phyloP scores from a whole-genome alignment of 169 alveolate species.

The Cryptosporidium sp. region DNA sequence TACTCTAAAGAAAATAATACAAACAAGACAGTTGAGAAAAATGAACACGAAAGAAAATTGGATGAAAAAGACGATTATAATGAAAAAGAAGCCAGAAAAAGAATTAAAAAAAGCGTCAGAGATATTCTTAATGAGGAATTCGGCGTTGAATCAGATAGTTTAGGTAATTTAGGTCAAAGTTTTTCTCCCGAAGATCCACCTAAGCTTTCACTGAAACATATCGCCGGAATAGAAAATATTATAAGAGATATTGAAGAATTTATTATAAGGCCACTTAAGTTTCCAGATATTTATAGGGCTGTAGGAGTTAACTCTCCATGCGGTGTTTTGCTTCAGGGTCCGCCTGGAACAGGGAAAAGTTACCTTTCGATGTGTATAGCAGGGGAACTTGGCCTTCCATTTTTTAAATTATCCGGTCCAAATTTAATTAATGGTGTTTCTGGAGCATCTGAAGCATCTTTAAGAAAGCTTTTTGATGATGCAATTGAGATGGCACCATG shows the following conservation, averaged over 20 bases:
- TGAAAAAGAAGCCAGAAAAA: slow-evolving; percentile 36
- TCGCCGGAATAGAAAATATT: slow-evolving; percentile 84
- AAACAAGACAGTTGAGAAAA: background rate
- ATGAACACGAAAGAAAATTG: background rate
- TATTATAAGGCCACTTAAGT: slow-evolving; percentile 75
- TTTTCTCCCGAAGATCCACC: slow-evolving; percentile 73
- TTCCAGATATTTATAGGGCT: slow-evolving; percentile 89
- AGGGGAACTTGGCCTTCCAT: slow-evolving; percentile 81
- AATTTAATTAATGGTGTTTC: slow-evolving; percentile 90
- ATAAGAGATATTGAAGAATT: slow-evolving; percentile 81
- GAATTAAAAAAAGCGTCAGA: slow-evolving; percentile 29
- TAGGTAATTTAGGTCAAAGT: background rate
- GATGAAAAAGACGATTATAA: background rate
- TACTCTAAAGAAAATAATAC: slow-evolving; percentile 16
- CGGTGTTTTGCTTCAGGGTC: slow-evolving; percentile 95
- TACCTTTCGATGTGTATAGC: slow-evolving; percentile 96
- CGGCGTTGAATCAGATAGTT: slow-evolving; percentile 23
- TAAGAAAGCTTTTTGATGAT: slow-evolving; percentile 89
- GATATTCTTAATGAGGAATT: slow-evolving; percentile 65
- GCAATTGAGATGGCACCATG: slow-evolving; percentile 91
- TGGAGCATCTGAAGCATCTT: slow-evolving; percentile 94
- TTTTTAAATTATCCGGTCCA: slow-evolving; percentile 78
- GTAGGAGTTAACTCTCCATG: slow-evolving; percentile 92
- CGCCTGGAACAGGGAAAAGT: slow-evolving; percentile 98
- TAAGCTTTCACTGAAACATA: slow-evolving; percentile 52